phyloP scores from a whole-genome alignment of 495 filamentous ascomycete species.

The Annulohypoxylon moriforme region DNA sequence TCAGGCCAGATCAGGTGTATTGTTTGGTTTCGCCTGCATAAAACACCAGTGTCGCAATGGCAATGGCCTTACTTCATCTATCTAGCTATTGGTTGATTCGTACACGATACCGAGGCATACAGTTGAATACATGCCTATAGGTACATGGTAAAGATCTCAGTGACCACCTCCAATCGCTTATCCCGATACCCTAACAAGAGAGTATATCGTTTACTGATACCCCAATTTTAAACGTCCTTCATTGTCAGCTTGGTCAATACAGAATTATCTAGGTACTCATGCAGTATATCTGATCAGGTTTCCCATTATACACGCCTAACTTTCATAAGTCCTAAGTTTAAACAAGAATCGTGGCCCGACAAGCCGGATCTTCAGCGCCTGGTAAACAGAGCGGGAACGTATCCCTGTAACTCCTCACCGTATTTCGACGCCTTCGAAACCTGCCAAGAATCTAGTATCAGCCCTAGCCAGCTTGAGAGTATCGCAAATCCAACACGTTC shows the following conservation, averaged over 20 bases:
- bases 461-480: slow-evolving; percentile 22
- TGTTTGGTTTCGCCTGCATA: slow-evolving; percentile 33
- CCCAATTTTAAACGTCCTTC: too few relatives aligned
- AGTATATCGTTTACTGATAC: too few relatives aligned
- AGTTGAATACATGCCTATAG: too few relatives aligned
- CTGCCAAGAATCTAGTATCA: slow-evolving; percentile 33
- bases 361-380: slow-evolving; percentile 31
- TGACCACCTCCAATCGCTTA: not conserved
- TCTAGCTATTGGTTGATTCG: not conserved
- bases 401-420: slow-evolving; percentile 22
- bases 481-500: slow-evolving; percentile 27
- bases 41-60: slow-evolving; percentile 10
- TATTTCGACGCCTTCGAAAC: slow-evolving; percentile 37
- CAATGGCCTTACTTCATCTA: not conserved
- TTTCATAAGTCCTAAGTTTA: not conserved
- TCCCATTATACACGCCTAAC: not conserved
- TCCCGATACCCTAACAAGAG: not conserved
- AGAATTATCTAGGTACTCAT: not conserved
- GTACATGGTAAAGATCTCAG: not conserved
- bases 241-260: too few relatives aligned
- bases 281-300: not conserved
- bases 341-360: slow-evolving; percentile 8
- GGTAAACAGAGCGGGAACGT: slow-evolving; percentile 10
- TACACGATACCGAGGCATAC: not conserved
- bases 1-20: slow-evolving; percentile 5